Percentiles rank a stretch among this genome's conserved stretches.
Conservation (phyloP, 2,329 filamentous ascomycete genomes). For the Aspergillus pseudoglaucus region DNA sequence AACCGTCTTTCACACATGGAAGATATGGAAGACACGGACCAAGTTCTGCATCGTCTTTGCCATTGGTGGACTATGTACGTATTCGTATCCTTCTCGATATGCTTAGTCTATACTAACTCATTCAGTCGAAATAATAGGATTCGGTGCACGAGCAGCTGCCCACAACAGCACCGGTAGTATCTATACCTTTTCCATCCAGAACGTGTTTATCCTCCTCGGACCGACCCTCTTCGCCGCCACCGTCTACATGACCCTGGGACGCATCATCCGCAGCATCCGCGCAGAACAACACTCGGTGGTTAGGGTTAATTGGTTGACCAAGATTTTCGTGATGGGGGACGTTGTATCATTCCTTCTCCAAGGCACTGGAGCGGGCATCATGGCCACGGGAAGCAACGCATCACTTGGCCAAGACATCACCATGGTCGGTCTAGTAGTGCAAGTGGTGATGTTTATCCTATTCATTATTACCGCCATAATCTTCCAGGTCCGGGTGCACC, state of each 20-base stretch:
- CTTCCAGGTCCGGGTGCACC: conserved; percentile 16
- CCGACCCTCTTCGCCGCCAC: conserved; percentile 46
- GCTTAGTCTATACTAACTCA: neutral
- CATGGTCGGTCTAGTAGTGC: conserved; percentile 19
- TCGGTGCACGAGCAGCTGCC: conserved; percentile 14
- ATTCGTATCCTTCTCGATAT: neutral
- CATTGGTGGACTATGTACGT: conserved; percentile 32
- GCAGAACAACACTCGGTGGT: conserved; percentile 40
- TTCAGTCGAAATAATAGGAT: conserved; percentile 32
- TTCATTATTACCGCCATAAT: conserved; percentile 18
- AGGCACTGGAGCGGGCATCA: conserved; percentile 15
- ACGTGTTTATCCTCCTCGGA: conserved; percentile 42
- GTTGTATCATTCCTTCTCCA: conserved; percentile 45
- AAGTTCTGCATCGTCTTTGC: conserved; percentile 29
- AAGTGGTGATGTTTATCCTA: conserved; percentile 20
- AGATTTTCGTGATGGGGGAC: conserved; percentile 45
- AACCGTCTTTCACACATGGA: conserved; percentile 22
- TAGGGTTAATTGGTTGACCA: conserved; percentile 39
- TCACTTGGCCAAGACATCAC: conserved; percentile 8
- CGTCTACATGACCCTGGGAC: conserved; percentile 45
- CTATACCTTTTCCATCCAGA: conserved; percentile 36
- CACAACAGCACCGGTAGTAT: conserved; percentile 15
- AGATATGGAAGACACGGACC: conserved; percentile 18
- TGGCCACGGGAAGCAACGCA: conserved; percentile 9
- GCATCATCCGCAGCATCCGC: conserved; percentile 38